Evolutionary conservation across 108 stramenopile species (phyloP), one percentile per base, ranked within the genome.

Genomic region (Conticribra guillardii): DNA sequence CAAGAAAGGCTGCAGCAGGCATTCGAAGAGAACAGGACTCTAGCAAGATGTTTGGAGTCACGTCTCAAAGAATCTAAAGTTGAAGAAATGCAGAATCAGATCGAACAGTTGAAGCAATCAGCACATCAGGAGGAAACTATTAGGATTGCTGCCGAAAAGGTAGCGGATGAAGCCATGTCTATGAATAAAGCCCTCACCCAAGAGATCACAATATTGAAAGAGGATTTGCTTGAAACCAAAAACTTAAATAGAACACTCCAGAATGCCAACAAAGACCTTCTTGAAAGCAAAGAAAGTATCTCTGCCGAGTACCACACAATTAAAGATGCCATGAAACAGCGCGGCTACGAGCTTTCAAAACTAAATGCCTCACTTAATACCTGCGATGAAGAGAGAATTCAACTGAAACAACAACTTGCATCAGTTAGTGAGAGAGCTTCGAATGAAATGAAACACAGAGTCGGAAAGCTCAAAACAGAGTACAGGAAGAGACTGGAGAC

Each of bases 391-490:
- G 71, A 72, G 29, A 62, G 60, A 27, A 1, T 33, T 24, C 71
- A 46, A 19, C 44, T 61, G 1, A 49, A 72, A 28, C 55, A 71
- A 23, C 63, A 71, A 24, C 67, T 80, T 32, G 55, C 52, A 17
- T 46, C 60, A 3, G 49, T 68, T 52, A 58, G 62, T 49, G 34
- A 47, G 29, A 71, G 72, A 54, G 71, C 67, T 18, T 57, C 54
- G 27, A 66, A 72, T 27, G 51, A 71, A 26, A 80, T 80, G 79
- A 72, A 72, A 46, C 11, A 60, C n/a, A 70, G 60, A 5, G 37
- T 80, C 24, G 61, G 67, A 24, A 57, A 27, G 23, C 29, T 80
- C 23, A 55, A 72, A 57, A 28, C 29, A 66, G 53, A 64, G 19
- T 65, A 73, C 30, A 21, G 48, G 4, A 48, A 50, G 14, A 64